These are phyloP conservation scores for Omphalotus guepiniiformis DNA, from an alignment of 768 basidiomycete genomes.

Conservation along the genomic window DNA sequence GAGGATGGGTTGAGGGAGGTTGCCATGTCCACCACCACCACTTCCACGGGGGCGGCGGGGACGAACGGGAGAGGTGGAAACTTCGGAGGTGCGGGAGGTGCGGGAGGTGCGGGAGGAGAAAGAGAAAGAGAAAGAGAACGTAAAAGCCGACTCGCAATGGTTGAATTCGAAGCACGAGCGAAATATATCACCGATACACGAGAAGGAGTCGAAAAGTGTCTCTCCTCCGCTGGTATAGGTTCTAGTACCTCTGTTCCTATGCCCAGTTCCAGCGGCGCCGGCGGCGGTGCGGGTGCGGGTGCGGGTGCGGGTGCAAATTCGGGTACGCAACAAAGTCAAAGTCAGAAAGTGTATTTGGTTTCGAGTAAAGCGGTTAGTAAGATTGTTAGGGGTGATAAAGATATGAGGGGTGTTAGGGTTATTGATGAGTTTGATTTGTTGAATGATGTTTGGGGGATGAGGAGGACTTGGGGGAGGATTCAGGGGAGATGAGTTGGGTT, in stretches of 20 bases:
- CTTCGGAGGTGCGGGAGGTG: too few species aligned
- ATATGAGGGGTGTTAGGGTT: constrained; percentile 3
- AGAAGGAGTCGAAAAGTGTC: constrained; percentile 19
- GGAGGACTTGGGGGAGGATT: background rate
- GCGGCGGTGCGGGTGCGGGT: too few species aligned
- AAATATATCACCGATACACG: constrained; percentile 24
- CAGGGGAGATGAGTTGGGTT: too few species aligned
- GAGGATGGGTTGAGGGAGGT: constrained; percentile 5
- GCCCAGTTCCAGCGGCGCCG: too few species aligned
- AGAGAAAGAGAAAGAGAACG: background rate
- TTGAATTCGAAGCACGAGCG: constrained; percentile 17
- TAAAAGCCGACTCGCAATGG: background rate
- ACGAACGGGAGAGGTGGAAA: too few species aligned
- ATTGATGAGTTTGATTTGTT: constrained; percentile 8
- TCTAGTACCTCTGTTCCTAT: too few species aligned
- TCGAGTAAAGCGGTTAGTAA: constrained; percentile 19
- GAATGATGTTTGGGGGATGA: constrained; percentile 6
- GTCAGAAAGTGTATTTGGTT: constrained; percentile 25
- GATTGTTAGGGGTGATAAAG: constrained; percentile 14
- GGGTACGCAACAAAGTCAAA: too few species aligned
- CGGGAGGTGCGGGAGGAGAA: background rate
- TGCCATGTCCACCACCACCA: background rate
- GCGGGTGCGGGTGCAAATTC: too few species aligned
- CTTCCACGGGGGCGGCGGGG: too few species aligned
- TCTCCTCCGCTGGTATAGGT: constrained; percentile 21